Base-by-base conservation (phyloP, 495 filamentous ascomycete species). In the Aspergillus homomorphus region DNA sequence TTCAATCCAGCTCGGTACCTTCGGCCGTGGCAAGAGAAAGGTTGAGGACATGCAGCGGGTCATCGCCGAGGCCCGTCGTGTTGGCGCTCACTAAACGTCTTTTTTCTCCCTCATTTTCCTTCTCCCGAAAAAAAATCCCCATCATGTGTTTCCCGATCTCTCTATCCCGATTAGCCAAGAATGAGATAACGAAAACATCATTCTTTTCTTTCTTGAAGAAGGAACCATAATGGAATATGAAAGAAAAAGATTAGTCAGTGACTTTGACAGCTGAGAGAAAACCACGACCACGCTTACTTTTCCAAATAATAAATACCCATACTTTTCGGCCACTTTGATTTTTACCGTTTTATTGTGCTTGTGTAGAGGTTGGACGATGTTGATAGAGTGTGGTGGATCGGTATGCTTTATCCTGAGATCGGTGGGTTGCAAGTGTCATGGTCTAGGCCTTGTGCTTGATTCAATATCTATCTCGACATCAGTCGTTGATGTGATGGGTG, bases 41-140 rank as follows among this genome's bases (percentile, higher is more conserved):
- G 94, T 97, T 63, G 94, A 98, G 74, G 92, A 96, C 82, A 89
- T 98, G 80, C 88, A 90, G 80, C 86, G 89, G 69, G 89, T 98
- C 75, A 98, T 98, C 78, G 92, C 92, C 67, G 94, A 98, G 84
- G 87, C 91, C 66, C 90, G 94, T 72, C 84, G 94, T 69, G 80
- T 68, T 55, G 86, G 73, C 69, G 78, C 79, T 79, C 89, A 92
- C 84, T 92, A 90, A 85, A 80, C 66, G 62, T 70, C 65, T 65
- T 65, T 62, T 62, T 69, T 69, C 69, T 58, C 61, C 61, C 65
- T 65, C 56, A 61, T 52, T 45, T 55, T 48, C 38, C 33, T n/a
- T n/a, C n/a, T 38, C 5, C 33, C 33, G 15, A 38, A 38, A 38
- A 38, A 9, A n/a, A n/a, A n/a, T n/a, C n/a, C 33, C 33, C 2